Base-by-base conservation (phyloP, 2,329 filamentous ascomycete species). In the Zopfia rhizophila region DNA sequence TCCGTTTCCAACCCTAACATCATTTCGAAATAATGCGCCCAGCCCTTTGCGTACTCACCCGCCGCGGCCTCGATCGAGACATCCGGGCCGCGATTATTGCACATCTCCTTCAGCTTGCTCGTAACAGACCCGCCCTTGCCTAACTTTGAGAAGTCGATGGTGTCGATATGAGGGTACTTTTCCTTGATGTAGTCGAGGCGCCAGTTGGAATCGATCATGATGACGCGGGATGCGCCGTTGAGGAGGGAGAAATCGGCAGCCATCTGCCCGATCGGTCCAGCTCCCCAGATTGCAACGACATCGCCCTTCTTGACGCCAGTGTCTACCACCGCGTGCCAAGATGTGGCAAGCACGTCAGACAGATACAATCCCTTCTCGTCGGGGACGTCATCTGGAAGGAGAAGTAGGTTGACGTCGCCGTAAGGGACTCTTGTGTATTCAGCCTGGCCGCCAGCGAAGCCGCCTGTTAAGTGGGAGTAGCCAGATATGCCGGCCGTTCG, bases 381-480 rank as follows among this genome's bases (percentile, higher is more conserved):
- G 0, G 90, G 89, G 0, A 96, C 87, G 56, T 82, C 81, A 41
- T 89, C 85, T 1, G 91, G 91, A 5, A 96, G 83, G 60, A 87
- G 84, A 10, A 96, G 78, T 16, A 96, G 77, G 64, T 96, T 96
- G 48, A 90, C 85, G 58, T 94, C 88, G 19, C 85, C 91, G 21
- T 86, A 82, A 0, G 91, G 90, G 6, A 95, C 90, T 6, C 91
- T 83, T 0, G 92, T 87, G 61, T 91, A 96, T 73, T 96, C 91
- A 3, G 90, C 88, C 71, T 96, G 91, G 0, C 91, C 91, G 36
- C 91, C 90, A 1, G 90, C 90, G 65, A 93, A 96, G 0, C 91
- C 91, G 5, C 90, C 91, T 0, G 89, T 91, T 65, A 96, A 90
- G 63, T 91, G 79, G 10, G 71, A 75, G 67, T 82, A 82, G 2